Evolutionary conservation across 495 filamentous ascomycete genomes (phyloP), one percentile per base, ranked within the genome.

Genomic region (Extremus antarcticus): DNA sequence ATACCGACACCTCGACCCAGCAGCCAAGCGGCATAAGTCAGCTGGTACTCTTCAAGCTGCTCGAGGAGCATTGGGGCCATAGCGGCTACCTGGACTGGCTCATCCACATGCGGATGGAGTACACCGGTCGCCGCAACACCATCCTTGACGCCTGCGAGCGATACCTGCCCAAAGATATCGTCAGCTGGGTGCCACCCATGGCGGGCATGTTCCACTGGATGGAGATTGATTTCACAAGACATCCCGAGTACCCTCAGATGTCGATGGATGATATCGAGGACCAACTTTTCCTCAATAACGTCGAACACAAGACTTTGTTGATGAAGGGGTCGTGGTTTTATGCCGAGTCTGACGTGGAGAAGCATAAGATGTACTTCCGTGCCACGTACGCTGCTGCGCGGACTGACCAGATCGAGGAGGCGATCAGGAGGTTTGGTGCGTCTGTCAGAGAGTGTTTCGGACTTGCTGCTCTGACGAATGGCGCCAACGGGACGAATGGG

Each of bases 131-230:
- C 40, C 71, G 92, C 35, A 78, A 96, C 61, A 74, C 79, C 15
- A 75, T 98, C 49, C 73, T 94, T n/a, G 75, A 76, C 25, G 88
- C 92, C 0, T 95, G 89, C 60, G 89, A 95, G 71, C 77, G 77
- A 61, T 78, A 83, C 55, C 69, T 98, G 25, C 92, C 92, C 0
- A 67, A 66, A 22, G 83, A 87, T 46, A 72, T 98, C 43, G 86
- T 87, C 13, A 85, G 80, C 70, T 98, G 92, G 94, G 77, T 69
- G 35, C 73, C 86, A 7, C 90, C 92, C 1, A 75, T 77, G 35
- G 90, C 92, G n/a, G 92, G 92, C 65, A 98, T 98, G 92, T 98
- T 98, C 77, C 84, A 88, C 64, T 96, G 92, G 92, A 73, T 98
- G 35, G 75, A 83, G 52, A 72, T 98, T 17, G 78, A 92, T 64